Percentiles rank a stretch among this genome's conserved stretches.
Conservation (phyloP, 1,139 yeast species). For the Kurtzmaniella quercitrusa region DNA sequence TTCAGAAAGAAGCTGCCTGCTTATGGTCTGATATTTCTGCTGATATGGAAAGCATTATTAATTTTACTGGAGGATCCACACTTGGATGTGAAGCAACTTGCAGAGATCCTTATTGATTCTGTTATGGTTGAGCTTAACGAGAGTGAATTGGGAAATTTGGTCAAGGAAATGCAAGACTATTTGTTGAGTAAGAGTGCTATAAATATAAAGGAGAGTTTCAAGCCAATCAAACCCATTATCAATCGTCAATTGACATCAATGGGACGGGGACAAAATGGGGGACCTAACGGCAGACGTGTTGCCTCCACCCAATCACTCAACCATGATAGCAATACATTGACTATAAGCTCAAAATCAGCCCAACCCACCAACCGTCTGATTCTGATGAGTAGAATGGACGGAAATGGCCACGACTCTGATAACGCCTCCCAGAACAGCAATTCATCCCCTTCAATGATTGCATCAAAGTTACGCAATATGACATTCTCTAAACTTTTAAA, state of each 20-base stretch:
- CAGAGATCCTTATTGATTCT: slow-evolving; percentile 72
- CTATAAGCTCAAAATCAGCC: slow-evolving; percentile 18
- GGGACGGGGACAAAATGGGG: slow-evolving; percentile 5
- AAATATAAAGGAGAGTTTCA: slow-evolving; percentile 38
- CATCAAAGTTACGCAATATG: slow-evolving; percentile 35
- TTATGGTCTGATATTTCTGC: slow-evolving; percentile 81
- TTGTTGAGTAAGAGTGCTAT: slow-evolving; percentile 49
- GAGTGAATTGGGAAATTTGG: slow-evolving; percentile 63
- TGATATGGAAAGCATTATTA: slow-evolving; percentile 82
- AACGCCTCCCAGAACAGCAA: slow-evolving; percentile 14
- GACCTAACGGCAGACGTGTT: slow-evolving; percentile 7
- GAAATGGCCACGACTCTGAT: slow-evolving; percentile 9
- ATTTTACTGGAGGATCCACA: slow-evolving; percentile 88
- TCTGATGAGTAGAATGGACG: slow-evolving; percentile 23
- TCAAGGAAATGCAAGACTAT: slow-evolving; percentile 61
- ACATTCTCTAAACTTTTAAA: slow-evolving; percentile 42
- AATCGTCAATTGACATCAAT: slow-evolving; percentile 18
- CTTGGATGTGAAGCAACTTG: slow-evolving; percentile 69
- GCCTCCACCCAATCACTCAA: neutral
- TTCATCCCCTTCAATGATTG: slow-evolving; percentile 32
- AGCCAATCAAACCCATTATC: slow-evolving; percentile 30
- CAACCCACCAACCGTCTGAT: slow-evolving; percentile 24
- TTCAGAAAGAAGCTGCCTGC: slow-evolving; percentile 64
- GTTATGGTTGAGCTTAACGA: slow-evolving; percentile 63
- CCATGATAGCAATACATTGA: slow-evolving; percentile 19